These are phyloP conservation scores for Gardenia jasminoides DNA, from an alignment of 257 asterid species.

Conservation along the genomic window DNA sequence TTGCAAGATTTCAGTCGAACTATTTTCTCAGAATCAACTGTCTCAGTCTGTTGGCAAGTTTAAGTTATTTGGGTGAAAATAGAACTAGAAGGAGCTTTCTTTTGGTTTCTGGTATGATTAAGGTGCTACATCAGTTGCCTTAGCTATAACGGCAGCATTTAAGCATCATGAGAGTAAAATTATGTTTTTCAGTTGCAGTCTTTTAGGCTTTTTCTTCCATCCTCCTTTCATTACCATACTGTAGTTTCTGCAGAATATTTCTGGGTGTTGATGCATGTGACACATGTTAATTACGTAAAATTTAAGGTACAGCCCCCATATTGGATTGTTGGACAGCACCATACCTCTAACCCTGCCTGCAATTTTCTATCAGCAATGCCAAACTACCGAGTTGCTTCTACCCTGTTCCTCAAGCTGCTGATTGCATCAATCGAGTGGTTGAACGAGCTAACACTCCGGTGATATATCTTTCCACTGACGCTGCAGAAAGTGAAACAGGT, in stretches of 20 bases:
- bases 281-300: background rate
- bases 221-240: background rate
- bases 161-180: background rate
- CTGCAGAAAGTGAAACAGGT: conserved; percentile 90
- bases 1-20: background rate
- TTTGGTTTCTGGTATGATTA: background rate
- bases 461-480: conserved; percentile 91
- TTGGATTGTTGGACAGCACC: background rate
- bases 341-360: conserved; percentile 17
- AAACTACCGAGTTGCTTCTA: conserved; percentile 86
- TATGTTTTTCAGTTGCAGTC: background rate
- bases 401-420: conserved; percentile 96
- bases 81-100: too few species aligned
- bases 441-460: conserved; percentile 74
- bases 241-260: background rate
- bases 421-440: conserved; percentile 79
- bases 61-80: background rate
- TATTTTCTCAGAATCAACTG: too few species aligned
- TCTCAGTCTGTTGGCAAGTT: background rate
- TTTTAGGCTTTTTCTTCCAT: background rate
- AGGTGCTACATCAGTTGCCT: background rate
- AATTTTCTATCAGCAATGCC: conserved; percentile 63
- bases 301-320: background rate
- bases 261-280: background rate
- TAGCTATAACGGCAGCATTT: background rate